These are phyloP conservation scores for Papiliotrema nemorosa DNA, from an alignment of 1,284 basidiomycete genomes.

Conservation along the genomic window DNA sequence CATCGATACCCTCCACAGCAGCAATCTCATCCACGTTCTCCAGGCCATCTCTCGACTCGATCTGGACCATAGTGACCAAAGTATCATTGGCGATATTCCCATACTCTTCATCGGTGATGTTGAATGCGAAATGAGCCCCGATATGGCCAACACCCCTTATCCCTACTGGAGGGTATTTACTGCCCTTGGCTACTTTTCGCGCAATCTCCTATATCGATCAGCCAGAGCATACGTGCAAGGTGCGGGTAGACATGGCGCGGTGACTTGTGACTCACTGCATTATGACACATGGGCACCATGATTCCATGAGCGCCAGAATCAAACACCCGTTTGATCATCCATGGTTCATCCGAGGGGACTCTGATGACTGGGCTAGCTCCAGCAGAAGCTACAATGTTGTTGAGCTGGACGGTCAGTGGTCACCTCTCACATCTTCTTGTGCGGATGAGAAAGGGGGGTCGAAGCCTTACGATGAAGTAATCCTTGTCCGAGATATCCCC, in stretches of 20 bases:
- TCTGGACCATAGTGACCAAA: constrained; percentile 30
- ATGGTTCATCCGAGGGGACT: constrained; percentile 37
- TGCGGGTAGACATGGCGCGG: not conserved
- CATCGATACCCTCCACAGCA: constrained; percentile 55
- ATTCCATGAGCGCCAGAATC: constrained; percentile 40
- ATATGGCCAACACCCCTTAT: constrained; percentile 25
- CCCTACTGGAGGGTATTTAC: constrained; percentile 25
- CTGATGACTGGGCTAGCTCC: constrained; percentile 38
- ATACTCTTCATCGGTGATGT: constrained; percentile 25
- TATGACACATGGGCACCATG: constrained; percentile 33
- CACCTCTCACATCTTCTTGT: not conserved
- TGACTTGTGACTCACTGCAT: constrained; percentile 15
- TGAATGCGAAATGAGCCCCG: constrained; percentile 23
- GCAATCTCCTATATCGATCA: constrained; percentile 42
- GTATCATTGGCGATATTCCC: constrained; percentile 24
- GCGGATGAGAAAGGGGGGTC: not conserved
- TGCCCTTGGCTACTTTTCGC: constrained; percentile 12
- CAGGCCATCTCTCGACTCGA: constrained; percentile 29
- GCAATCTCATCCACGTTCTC: constrained; percentile 33
- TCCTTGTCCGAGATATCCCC: constrained; percentile 23
- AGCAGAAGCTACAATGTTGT: constrained; percentile 21
- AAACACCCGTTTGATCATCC: constrained; percentile 42
- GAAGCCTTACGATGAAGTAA: constrained; percentile 18
- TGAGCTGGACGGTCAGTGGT: constrained; percentile 16
- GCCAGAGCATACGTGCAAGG: not conserved